These are phyloP conservation scores for Alternaria novae-zelandiae DNA, from an alignment of 2,329 filamentous ascomycete genomes.

Conservation along the genomic window DNA sequence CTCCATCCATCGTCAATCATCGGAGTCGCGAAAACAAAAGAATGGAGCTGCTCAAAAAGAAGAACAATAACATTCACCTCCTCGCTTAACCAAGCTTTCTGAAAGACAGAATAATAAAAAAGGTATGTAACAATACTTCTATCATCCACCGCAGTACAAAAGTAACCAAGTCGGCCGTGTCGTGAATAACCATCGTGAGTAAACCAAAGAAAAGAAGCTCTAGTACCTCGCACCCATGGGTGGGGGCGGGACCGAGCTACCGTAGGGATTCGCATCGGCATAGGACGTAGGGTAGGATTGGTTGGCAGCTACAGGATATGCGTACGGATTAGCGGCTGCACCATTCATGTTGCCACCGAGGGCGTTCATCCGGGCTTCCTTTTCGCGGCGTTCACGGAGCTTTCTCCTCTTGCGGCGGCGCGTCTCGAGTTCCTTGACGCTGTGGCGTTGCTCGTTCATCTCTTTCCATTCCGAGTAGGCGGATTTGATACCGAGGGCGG, in stretches of 20 bases:
- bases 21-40: neutral
- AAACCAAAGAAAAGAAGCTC: constrained; percentile 2
- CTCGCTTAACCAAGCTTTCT: neutral
- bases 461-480: constrained; percentile 72
- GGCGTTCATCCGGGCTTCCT: constrained; percentile 53
- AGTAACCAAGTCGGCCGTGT: neutral
- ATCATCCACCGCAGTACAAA: neutral
- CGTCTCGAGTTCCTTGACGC: constrained; percentile 61
- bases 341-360: constrained; percentile 43
- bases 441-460: constrained; percentile 66
- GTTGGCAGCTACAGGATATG: constrained; percentile 45
- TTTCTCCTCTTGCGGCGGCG: constrained; percentile 56
- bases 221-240: constrained; percentile 49
- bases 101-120: neutral
- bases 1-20: neutral
- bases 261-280: constrained; percentile 56
- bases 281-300: constrained; percentile 48
- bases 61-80: constrained; percentile 1
- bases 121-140: constrained; percentile 5
- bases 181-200: neutral
- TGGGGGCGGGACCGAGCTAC: constrained; percentile 46
- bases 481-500: constrained; percentile 70
- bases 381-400: constrained; percentile 50
- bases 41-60: neutral
- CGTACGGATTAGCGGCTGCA: constrained; percentile 45